A percentile compares a stretch with the other conserved stretches of the same genome.
Evolutionary conservation across 2,329 filamentous ascomycete genomes (phyloP).

Genomic region (Botrytis elliptica): DNA sequence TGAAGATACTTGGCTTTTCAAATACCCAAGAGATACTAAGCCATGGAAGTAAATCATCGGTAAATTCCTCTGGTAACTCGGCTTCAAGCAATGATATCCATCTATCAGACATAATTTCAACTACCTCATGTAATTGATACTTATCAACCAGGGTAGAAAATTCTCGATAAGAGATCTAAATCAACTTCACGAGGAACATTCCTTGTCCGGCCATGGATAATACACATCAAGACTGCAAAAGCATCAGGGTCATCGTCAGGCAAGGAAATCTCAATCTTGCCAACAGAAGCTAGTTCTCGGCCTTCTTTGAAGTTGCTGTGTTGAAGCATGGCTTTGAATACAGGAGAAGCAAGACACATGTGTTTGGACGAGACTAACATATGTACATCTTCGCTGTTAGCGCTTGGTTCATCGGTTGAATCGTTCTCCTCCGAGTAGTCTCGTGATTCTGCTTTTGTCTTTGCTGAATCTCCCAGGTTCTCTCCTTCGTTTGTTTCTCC

Average conservation of each 20-base stretch:
- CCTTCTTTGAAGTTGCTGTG: constrained; percentile 10
- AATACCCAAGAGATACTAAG: constrained; percentile 20
- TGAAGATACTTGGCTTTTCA: constrained; percentile 11
- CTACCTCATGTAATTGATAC: constrained; percentile 19
- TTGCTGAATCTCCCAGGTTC: background rate
- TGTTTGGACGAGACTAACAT: constrained; percentile 21
- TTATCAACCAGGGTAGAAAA: constrained; percentile 20
- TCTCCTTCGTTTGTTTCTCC: background rate
- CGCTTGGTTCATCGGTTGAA: too few species aligned
- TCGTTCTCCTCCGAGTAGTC: background rate
- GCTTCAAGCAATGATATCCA: constrained; percentile 12
- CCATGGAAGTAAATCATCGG: background rate
- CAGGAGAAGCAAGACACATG: constrained; percentile 17
- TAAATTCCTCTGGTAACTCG: background rate
- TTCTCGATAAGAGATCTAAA: constrained; percentile 1
- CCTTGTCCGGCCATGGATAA: constrained; percentile 4
- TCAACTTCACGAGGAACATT: background rate
- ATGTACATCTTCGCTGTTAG: background rate
- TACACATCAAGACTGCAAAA: constrained; percentile 13
- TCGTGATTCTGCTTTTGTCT: background rate
- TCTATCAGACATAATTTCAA: constrained; percentile 14
- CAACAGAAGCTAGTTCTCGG: background rate
- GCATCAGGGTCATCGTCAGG: constrained; percentile 19
- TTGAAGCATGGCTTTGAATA: constrained; percentile 19
- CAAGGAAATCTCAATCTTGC: constrained; percentile 6